Evolutionary conservation across 345 rosid species (phyloP).

Genomic region (Durio zibethinus): DNA sequence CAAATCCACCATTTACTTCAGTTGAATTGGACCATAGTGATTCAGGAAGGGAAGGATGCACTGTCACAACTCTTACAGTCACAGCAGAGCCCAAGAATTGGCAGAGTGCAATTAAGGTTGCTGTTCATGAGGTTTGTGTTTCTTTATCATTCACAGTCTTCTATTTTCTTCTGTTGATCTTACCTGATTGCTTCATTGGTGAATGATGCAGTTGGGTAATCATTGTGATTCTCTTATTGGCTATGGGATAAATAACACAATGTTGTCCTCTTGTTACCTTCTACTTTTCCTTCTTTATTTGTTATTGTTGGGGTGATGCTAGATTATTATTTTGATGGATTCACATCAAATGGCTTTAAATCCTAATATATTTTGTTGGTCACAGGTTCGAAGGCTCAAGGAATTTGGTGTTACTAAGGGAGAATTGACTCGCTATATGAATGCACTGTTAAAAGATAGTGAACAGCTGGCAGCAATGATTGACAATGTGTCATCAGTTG

Average conservation of each 20-base stretch:
- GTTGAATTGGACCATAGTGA: conserved; percentile 99
- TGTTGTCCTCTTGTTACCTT: neutral
- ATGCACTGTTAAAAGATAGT: conserved; percentile 93
- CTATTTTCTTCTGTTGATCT: conserved; percentile 7
- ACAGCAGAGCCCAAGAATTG: conserved; percentile 98
- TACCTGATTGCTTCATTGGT: neutral
- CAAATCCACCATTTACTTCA: conserved; percentile 96
- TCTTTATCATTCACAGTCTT: conserved; percentile 10
- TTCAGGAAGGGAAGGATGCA: conserved; percentile 99
- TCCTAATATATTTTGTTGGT: conserved; percentile 12
- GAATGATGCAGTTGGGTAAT: neutral
- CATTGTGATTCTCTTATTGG: neutral
- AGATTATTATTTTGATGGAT: neutral
- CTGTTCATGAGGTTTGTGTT: conserved; percentile 89
- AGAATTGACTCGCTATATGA: conserved; percentile 96
- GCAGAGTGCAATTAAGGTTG: conserved; percentile 90
- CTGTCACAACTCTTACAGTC: conserved; percentile 97
- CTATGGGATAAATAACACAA: neutral
- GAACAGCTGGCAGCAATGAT: conserved; percentile 99
- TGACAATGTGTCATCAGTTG: conserved; percentile 97
- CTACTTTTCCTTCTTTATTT: neutral
- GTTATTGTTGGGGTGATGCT: neutral
- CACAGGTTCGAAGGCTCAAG: conserved; percentile 93
- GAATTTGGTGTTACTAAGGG: conserved; percentile 99
- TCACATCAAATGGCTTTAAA: neutral